These are phyloP conservation scores for Xanthoceras sorbifolium DNA, from an alignment of 345 rosid genomes.

Conservation along the genomic window DNA sequence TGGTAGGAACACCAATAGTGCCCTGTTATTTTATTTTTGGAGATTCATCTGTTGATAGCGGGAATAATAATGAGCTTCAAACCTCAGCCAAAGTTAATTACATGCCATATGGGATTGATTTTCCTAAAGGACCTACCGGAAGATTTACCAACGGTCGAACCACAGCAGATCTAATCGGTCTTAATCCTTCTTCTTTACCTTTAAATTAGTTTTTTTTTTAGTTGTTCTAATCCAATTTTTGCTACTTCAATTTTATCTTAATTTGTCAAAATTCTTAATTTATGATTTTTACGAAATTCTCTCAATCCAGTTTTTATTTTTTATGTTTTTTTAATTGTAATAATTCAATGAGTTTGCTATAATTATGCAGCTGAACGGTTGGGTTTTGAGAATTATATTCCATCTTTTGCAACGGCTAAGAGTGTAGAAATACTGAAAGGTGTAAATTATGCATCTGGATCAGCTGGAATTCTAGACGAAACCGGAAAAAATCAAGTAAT, in stretches of 20 bases:
- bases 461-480: constrained; percentile 58
- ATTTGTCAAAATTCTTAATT: neutral
- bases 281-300: no score
- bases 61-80: constrained; percentile 34
- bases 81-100: constrained; percentile 24
- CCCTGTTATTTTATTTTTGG: constrained; percentile 44
- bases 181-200: neutral
- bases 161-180: constrained; percentile 26
- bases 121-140: constrained; percentile 30
- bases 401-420: constrained; percentile 22
- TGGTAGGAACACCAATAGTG: constrained; percentile 6
- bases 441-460: no score
- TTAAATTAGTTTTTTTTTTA: no score
- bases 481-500: constrained; percentile 34
- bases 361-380: constrained; percentile 27
- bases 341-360: no score
- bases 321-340: neutral
- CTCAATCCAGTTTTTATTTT: neutral
- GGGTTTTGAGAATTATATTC: constrained; percentile 34
- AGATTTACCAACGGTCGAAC: constrained; percentile 35
- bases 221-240: neutral
- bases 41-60: constrained; percentile 32
- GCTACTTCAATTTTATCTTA: neutral
- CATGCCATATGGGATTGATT: constrained; percentile 31
- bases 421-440: constrained; percentile 39